These are phyloP conservation scores for Laburnicola sp. DNA, from an alignment of 2,329 filamentous ascomycete species.

Conservation along the genomic window DNA sequence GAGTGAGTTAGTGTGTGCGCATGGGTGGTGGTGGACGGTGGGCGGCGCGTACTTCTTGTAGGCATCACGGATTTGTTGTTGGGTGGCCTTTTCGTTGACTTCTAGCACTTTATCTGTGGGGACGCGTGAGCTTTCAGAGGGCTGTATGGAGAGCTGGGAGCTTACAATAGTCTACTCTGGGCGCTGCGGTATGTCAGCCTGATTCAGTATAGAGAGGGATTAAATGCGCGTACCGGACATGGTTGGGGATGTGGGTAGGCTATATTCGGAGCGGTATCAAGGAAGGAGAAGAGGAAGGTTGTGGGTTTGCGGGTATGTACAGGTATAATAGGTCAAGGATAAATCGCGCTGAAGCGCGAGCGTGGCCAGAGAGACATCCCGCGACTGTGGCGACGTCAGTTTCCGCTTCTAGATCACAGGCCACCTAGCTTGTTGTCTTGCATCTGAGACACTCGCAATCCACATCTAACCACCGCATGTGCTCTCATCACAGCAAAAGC, in stretches of 20 bases:
- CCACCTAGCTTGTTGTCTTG: not conserved
- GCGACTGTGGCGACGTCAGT: slow-evolving; percentile 1
- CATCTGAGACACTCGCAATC: no score
- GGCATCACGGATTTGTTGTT: slow-evolving; percentile 85
- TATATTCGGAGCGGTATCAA: not conserved
- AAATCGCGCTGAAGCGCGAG: not conserved
- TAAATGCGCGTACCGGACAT: slow-evolving; percentile 27
- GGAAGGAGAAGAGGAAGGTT: not conserved
- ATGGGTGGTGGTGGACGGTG: not conserved
- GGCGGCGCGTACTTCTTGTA: slow-evolving; percentile 75
- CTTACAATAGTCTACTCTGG: slow-evolving; percentile 34
- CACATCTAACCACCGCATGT: no score
- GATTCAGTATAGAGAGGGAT: not conserved
- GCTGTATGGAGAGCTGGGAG: not conserved
- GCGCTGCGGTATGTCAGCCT: slow-evolving; percentile 24
- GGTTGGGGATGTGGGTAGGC: slow-evolving; percentile 2
- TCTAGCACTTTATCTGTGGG: slow-evolving; percentile 56
- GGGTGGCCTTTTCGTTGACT: slow-evolving; percentile 71
- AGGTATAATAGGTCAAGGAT: not conserved
- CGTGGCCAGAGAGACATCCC: slow-evolving; percentile 1
- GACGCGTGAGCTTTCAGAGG: not conserved
- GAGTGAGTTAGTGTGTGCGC: slow-evolving; percentile 5
- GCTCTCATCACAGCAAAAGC: no score
- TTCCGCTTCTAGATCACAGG: not conserved
- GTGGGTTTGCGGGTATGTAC: not conserved